Base-by-base conservation (phyloP, 2,329 filamentous ascomycete genomes). In the Colletotrichum gloeosporioides region DNA sequence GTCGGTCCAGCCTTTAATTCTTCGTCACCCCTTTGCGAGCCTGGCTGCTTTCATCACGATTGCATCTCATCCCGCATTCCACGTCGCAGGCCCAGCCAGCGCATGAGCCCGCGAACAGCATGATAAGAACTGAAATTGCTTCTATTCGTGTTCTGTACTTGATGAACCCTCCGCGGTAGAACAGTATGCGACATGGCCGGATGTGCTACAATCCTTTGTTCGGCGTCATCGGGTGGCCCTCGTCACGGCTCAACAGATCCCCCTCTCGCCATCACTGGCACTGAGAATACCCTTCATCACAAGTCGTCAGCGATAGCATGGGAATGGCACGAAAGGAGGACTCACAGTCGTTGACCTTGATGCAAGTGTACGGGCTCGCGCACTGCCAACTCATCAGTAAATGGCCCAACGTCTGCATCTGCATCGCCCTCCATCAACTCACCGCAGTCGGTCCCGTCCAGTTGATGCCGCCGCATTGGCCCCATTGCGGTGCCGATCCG, bases 381-480 rank as follows among this genome's bases (percentile, higher is more conserved):
- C 72, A 75, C 71, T 77, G 16, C 22, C 29, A 29, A 29, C 2
- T 29, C 25, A 36, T 77, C 39, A 77, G 66, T n/a, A 27, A 10
- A 29, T 34, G 1, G 44, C 25, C 31, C 31, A 36, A 29, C 57
- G 22, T 32, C 31, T 32, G 31, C 31, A 49, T 34, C 25, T 10
- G 34, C 8, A 9, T 5, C 3, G 22, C 18, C 9, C 6, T 22
- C 31, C 2, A 6, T 15, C 31, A 18, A 75, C 75, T 64, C 36
- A 77, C 75, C 6, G 44, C 44, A 13, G 67, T 71, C 61, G 71
- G 15, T 2, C 75, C 71, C 25, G 49, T 57, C 71, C 72, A 71
- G 27, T 70, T 64, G 32, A 77, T 71, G 18, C 75, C 75, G 29
- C 71, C 75, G 62, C 75, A 77, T 32, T 77, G 75, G 8, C 71